phyloP scores from a whole-genome alignment of 73 alveolate genomes.

The Paramecium sonneborni region DNA sequence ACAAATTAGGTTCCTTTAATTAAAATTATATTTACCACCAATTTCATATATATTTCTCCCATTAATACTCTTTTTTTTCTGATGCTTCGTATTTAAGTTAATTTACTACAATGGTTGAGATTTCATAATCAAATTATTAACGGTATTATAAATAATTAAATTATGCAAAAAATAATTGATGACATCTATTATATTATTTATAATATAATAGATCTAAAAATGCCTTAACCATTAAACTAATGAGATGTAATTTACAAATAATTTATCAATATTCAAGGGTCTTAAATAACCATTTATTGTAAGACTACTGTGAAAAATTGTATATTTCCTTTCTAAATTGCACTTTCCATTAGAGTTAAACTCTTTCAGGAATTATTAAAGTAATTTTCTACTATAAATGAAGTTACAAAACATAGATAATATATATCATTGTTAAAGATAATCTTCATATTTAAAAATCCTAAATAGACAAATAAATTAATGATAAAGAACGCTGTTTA shows the following conservation, averaged over 20 bases:
- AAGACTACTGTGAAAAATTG: constrained; percentile 68
- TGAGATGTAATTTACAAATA: constrained; percentile 56
- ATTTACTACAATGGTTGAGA: constrained; percentile 36
- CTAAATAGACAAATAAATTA: constrained; percentile 64
- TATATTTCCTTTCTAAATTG: constrained; percentile 62
- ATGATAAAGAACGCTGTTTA: constrained; percentile 68
- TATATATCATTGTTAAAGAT: background rate
- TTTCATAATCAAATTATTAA: constrained; percentile 44
- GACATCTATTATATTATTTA: constrained; percentile 55
- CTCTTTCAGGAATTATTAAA: background rate
- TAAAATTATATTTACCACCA: background rate
- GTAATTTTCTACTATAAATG: background rate
- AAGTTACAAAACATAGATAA: constrained; percentile 14
- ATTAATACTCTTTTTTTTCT: constrained; percentile 37
- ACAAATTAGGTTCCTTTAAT: constrained; percentile 72
- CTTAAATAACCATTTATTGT: constrained; percentile 50
- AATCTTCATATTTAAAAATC: background rate
- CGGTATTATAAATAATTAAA: constrained; percentile 38
- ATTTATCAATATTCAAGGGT: constrained; percentile 16
- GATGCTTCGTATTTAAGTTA: constrained; percentile 32
- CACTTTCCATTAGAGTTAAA: constrained; percentile 62
- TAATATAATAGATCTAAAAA: constrained; percentile 67
- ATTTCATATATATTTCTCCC: constrained; percentile 29
- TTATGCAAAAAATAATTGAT: constrained; percentile 12
- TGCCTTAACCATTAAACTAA: constrained; percentile 41